Conservation (phyloP, 2,329 filamentous ascomycete genomes). For the Clonostachys rosea region DNA sequence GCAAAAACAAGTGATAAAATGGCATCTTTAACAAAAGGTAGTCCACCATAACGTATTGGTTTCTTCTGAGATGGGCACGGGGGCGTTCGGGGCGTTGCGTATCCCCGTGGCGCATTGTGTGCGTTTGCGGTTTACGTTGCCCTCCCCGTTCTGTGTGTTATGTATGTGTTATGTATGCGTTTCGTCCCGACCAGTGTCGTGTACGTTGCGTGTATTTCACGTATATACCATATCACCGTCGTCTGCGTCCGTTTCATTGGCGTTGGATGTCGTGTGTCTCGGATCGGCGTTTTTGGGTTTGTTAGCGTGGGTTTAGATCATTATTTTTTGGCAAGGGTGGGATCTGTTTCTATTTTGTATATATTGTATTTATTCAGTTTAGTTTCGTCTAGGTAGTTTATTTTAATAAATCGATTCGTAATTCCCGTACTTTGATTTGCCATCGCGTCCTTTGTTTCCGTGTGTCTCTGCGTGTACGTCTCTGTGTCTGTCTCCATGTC, state of each 20-base stretch:
- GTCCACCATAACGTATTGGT: too few relatives aligned
- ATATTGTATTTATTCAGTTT: constrained; percentile 3
- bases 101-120: not conserved
- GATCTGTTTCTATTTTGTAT: constrained; percentile 9
- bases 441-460: too few relatives aligned
- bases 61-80: too few relatives aligned
- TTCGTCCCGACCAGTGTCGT: constrained; percentile 3
- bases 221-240: too few relatives aligned
- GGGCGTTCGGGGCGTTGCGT: not conserved
- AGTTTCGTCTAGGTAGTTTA: not conserved
- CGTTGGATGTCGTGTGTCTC: too few relatives aligned
- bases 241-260: too few relatives aligned
- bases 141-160: not conserved
- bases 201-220: constrained; percentile 1
- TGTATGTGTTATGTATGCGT: constrained; percentile 1
- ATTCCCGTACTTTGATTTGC: too few relatives aligned
- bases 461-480: too few relatives aligned
- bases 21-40: too few relatives aligned
- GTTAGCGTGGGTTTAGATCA: constrained; percentile 1
- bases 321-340: not conserved
- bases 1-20: not conserved
- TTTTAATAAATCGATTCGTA: not conserved
- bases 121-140: too few relatives aligned
- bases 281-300: not conserved
- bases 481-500: too few relatives aligned